Conservation (phyloP, 2,329 filamentous ascomycete genomes). For the Diplodia intermedia region DNA sequence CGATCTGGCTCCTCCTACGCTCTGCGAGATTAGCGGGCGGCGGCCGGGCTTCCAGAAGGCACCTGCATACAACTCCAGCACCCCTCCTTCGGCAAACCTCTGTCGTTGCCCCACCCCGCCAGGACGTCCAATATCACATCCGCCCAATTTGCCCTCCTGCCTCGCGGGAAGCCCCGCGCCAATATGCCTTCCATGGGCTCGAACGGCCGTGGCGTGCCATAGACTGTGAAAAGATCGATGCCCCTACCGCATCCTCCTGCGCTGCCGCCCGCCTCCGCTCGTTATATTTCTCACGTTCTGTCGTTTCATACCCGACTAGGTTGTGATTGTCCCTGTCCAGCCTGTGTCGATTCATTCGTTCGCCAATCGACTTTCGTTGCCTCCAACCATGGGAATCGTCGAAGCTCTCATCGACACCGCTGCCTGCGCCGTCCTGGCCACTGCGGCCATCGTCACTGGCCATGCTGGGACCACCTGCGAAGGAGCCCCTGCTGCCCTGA, state of each 20-base stretch:
- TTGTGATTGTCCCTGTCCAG: constrained; percentile 19
- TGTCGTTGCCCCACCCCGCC: constrained; percentile 23
- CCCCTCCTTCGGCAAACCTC: constrained; percentile 19
- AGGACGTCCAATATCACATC: constrained; percentile 20
- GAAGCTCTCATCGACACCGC: constrained; percentile 10
- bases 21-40: constrained; percentile 26
- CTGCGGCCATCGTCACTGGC: constrained; percentile 1
- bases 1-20: constrained; percentile 15
- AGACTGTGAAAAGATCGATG: constrained; percentile 16
- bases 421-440: constrained; percentile 5
- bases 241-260: constrained; percentile 16
- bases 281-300: constrained; percentile 25
- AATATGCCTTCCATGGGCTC: constrained; percentile 3
- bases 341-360: constrained; percentile 6
- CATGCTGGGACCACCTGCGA: constrained; percentile 22
- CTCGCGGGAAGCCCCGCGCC: constrained; percentile 5
- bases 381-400: constrained; percentile 16
- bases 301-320: constrained; percentile 28
- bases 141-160: constrained; percentile 10
- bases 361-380: constrained; percentile 10
- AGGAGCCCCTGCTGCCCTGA: constrained; percentile 21
- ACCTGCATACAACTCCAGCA: neutral
- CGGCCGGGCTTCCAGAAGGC: constrained; percentile 13
- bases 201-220: constrained; percentile 3
- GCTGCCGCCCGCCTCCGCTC: constrained; percentile 7